Evolutionary conservation across 306 rosid species (phyloP), one percentile per base, ranked within the genome.

Genomic region (Acacia confusa): DNA sequence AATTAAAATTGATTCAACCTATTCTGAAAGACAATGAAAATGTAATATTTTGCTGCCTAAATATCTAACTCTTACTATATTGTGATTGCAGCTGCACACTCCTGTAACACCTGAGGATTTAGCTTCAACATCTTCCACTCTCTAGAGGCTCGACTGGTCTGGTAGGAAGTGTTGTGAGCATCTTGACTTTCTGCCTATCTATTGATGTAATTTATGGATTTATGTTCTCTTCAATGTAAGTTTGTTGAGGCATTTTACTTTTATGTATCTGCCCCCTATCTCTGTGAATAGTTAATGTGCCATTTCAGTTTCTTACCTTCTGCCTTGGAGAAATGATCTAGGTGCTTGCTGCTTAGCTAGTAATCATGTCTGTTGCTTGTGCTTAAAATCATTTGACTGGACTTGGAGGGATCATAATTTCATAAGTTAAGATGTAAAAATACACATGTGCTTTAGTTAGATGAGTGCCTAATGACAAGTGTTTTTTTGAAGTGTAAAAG

Each of bases 91-190:
- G 99, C 81, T 93, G 86, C 97, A 95, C 66, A 82, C 81, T 44
- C 95, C 97, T 1, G 97, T 88, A 70, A 87, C 92, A 72, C 86
- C 94, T 1, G 97, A 91, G 84, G 97, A 95, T 61, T 84, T 95
- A 81, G 88, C 78, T 82, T 87, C 94, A 60, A 80, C 94, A 41
- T 85, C 95, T 34, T 60, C 74, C 57, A 47, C 86, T 36, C 90
- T 87, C 82, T 89, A 90, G 79, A 83, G 81, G 87, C 76, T 45
- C 72, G 73, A 75, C 17, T 78, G 32, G 32, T 30, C 43, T 72
- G 66, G 61, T 3, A 28, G 57, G 2, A 58, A 27, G 48, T 61
- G 79, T 22, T 74, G 82, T 44, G 48, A 79, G 58, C n/a, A 3
- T 74, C 57, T 19, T 30, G n/a, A 61, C 65, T 69, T 81, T 25